Base-by-base conservation (phyloP, 106 monocot genomes). In the Dioscorea dumetorum region DNA sequence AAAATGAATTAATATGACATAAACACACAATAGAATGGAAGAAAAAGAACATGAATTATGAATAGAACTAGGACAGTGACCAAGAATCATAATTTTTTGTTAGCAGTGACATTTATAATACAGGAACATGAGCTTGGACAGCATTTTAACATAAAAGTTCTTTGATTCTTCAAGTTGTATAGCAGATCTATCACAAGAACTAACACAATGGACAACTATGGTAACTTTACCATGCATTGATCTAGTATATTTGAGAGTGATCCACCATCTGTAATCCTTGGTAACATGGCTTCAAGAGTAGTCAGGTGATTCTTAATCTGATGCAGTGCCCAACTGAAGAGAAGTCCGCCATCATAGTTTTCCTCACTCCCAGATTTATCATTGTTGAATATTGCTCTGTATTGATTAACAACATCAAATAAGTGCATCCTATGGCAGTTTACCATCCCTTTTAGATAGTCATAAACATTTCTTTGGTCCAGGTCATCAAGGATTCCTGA, bases 251-350 rank as follows among this genome's bases (percentile, higher is more conserved):
- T 84, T 35, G 97, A 92, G 50, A 97, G 59, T 10, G 92, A 87
- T 64, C 79, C 92, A 68, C 97, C 97, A 60, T 97, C 97, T 65
- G 74, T 77, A 33, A 97, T 87, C 71, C 85, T 89, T 0, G 97
- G 97, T 24, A 97, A 82, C 97, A 97, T 89, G 51, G 78, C 71
- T 73, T 92, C 82, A 70, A 92, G 92, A 33, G 87, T 97, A 33
- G 34, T 83, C 23, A 89, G 62, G 60, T 92, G 97, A 74, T 79
- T 92, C 60, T 78, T 74, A 69, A 97, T 88, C 69, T 97, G 91
- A 80, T 89, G 91, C 88, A 97, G 87, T 12, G 92, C 86, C 97
- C 97, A 97, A 80, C 92, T 97, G 72, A 84, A 97, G 60, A 97
- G 88, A 84, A 97, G 89, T 5, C 97, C 97, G 15, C 95, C 88